Conservation (phyloP, 2,329 filamentous ascomycete genomes). For the Trichoderma cornu-damae region DNA sequence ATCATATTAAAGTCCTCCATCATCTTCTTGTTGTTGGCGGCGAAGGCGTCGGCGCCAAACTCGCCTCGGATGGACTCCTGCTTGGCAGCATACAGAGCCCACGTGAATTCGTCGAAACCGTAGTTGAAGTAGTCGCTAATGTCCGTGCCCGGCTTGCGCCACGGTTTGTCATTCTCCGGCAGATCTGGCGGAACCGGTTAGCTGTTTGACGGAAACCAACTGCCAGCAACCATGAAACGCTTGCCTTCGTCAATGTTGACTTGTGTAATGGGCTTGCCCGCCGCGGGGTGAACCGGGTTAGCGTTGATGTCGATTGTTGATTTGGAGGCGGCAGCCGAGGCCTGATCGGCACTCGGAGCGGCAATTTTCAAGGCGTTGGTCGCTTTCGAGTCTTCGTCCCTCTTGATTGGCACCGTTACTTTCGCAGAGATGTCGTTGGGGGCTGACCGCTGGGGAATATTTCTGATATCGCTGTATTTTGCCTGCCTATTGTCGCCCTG, state of each 20-base stretch:
- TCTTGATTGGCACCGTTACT: slow-evolving; percentile 40
- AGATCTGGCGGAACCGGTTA: slow-evolving; percentile 45
- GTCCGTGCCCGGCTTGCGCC: slow-evolving; percentile 90
- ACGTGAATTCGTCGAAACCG: slow-evolving; percentile 97
- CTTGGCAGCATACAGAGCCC: slow-evolving; percentile 88
- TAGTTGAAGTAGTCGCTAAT: slow-evolving; percentile 99
- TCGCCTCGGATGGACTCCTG: slow-evolving; percentile 75
- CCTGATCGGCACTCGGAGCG: slow-evolving; percentile 46
- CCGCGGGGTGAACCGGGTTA: slow-evolving; percentile 70
- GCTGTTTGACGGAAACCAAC: neutral
- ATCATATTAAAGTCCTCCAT: slow-evolving; percentile 63
- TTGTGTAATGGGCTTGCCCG: slow-evolving; percentile 75
- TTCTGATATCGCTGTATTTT: slow-evolving; percentile 60
- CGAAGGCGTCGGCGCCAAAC: slow-evolving; percentile 61
- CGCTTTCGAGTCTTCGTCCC: slow-evolving; percentile 39
- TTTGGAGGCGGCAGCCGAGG: slow-evolving; percentile 63
- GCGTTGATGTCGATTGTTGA: slow-evolving; percentile 82
- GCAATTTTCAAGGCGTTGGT: slow-evolving; percentile 30
- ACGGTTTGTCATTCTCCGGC: slow-evolving; percentile 81
- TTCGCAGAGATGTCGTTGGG: slow-evolving; percentile 48
- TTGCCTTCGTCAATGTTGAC: slow-evolving; percentile 66
- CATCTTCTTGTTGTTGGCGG: slow-evolving; percentile 70
- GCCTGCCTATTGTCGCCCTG: slow-evolving; percentile 42
- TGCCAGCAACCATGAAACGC: slow-evolving; percentile 25
- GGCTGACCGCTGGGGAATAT: slow-evolving; percentile 57